Evolutionary conservation across 768 basidiomycete species (phyloP), one percentile per base, ranked within the genome.

Genomic region (Auricularia cornea): DNA sequence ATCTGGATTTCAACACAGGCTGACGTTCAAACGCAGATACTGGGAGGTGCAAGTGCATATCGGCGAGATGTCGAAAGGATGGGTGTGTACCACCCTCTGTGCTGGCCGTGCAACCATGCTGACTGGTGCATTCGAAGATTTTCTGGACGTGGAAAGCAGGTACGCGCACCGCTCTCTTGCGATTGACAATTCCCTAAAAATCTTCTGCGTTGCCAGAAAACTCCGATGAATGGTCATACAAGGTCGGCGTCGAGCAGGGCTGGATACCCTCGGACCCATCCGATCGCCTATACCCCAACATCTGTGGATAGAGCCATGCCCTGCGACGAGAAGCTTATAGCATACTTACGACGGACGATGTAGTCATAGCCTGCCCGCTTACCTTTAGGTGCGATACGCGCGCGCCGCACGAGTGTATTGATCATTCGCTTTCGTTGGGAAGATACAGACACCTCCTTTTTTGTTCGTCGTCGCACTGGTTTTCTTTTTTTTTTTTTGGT

Each of bases 31-130:
- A 18, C 65, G 51, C 32, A 86, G 84, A 70, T 91, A 89, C 67
- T 94, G 87, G 81, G 91, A 94, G 70, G 86, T 85, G 3, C 92
- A 93, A 73, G 84, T 87, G 16, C 82, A 82, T 63, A 79, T 89
- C 60, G 90, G 87, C 26, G 91, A 93, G 74, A 78, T 77, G 35
- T 80, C 86, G 16, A 80, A 84, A 52, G 88, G 89, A 23, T 90
- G 89, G 88, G 77, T 88, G 3, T 88, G 80, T 66, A 89, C 35
- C 16, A 38, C 16, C 10, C 8, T 88, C 59, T 60, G 18, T 11
- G 60, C 33, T 20, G 23, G 51, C 31, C 16, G 26, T n/a, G n/a
- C n/a, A n/a, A n/a, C 18, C 61, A 23, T 31, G 23, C 29, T 52
- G 51, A 62, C 59, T 28, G 23, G 12, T 14, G 8, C 31, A 31